Evolutionary conservation across 169 alveolate genomes (phyloP), one percentile per base, ranked within the genome.

Genomic region (Miamiensis avidus): DNA sequence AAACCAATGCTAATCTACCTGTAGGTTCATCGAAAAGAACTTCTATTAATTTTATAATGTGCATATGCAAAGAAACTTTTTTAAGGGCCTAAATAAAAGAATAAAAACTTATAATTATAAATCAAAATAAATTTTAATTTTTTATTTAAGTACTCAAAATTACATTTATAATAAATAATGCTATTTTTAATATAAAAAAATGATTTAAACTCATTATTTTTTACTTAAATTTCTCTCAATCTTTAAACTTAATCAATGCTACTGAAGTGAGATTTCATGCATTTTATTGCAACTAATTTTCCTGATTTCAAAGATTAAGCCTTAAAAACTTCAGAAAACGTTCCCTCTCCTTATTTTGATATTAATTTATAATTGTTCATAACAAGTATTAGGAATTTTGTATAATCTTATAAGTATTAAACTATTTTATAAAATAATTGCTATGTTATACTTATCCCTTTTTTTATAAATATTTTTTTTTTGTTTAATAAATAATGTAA

Each of bases 341-440:
- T 96, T 69, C 99, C 99, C 91, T 97, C 99, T 64, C 98, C 99
- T 88, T 94, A 93, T 90, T 97, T 96, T 31, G 95, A 88, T 29
- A 97, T 93, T 28, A 95, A 87, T 82, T 96, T 91, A 84, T 97
- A 97, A 87, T 97, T 86, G 76, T 84, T 30, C 87, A 82, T 82
- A 65, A 33, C 31, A 29, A 31, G 28, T 76, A 29, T 65, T 65
- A 20, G 74, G 16, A 20, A 20, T 65, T 65, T 65, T 65, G 26
- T 20, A 65, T 20, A 20, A 65, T 65, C 26, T 65, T 20, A 65
- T 65, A 65, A 65, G 26, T 65, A 20, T 65, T 20, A 65, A 65
- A 65, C 74, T 65, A 20, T 65, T 65, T 20, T 65, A 20, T 65
- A 65, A 20, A 20, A 20, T 65, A 20, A 20, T 65, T 16, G 26